Conservation (phyloP, 2,329 filamentous ascomycete species). For the Capronia epimyces region DNA sequence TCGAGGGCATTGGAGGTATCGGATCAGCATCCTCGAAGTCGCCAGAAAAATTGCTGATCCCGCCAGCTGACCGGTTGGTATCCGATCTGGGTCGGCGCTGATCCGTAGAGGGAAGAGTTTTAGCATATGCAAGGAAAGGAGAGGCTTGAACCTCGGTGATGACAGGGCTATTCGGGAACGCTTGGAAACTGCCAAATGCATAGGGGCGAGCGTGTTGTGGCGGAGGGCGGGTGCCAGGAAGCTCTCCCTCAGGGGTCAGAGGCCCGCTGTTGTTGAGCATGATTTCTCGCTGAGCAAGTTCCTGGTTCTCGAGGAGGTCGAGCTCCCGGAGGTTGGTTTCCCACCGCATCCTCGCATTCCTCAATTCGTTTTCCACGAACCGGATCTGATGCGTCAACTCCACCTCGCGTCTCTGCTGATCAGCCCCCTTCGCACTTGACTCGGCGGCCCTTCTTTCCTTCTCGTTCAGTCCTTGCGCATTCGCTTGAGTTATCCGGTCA, state of each 20-base stretch:
- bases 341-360: slow-evolving; percentile 15
- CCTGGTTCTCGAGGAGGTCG: slow-evolving; percentile 25
- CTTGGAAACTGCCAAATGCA: slow-evolving; percentile 27
- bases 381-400: slow-evolving; percentile 39
- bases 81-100: slow-evolving; percentile 27
- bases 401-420: slow-evolving; percentile 41
- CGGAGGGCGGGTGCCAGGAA: slow-evolving; percentile 49
- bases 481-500: slow-evolving; percentile 54
- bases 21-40: slow-evolving; percentile 31
- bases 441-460: slow-evolving; percentile 48
- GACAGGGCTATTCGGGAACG: slow-evolving; percentile 28
- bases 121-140: slow-evolving; percentile 29
- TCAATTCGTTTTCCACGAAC: slow-evolving; percentile 38
- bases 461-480: slow-evolving; percentile 53
- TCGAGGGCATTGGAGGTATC: slow-evolving; percentile 28
- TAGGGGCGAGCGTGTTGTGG: slow-evolving; percentile 27
- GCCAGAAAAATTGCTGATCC: slow-evolving; percentile 26
- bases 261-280: slow-evolving; percentile 41
- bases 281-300: slow-evolving; percentile 38
- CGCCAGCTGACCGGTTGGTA: slow-evolving; percentile 28
- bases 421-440: slow-evolving; percentile 42
- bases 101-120: slow-evolving; percentile 21
- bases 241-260: slow-evolving; percentile 55
- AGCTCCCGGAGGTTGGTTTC: slow-evolving; percentile 37
- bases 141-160: slow-evolving; percentile 25